These are phyloP conservation scores for Populus pruinosa DNA, from an alignment of 345 rosid genomes.

Conservation along the genomic window DNA sequence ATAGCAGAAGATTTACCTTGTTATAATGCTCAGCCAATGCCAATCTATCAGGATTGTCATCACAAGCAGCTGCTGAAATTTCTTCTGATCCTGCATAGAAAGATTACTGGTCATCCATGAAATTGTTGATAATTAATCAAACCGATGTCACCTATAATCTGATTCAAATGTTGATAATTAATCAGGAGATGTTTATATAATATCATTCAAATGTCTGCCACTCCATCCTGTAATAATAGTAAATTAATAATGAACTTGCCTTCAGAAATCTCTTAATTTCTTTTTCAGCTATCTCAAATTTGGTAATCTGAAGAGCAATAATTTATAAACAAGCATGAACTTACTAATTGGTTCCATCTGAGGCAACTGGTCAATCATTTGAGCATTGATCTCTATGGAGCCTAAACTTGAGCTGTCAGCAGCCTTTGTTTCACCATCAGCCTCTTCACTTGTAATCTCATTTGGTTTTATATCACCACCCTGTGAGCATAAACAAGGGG, in stretches of 20 bases:
- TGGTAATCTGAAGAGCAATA: neutral
- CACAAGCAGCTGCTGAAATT: conserved; percentile 46
- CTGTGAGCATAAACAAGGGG: conserved; percentile 29
- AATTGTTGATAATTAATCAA: neutral
- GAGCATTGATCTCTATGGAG: conserved; percentile 35
- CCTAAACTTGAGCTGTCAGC: conserved; percentile 29
- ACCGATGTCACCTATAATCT: neutral
- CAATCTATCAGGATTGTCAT: conserved; percentile 52
- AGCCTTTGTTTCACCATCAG: conserved; percentile 39
- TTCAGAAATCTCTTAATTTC: neutral
- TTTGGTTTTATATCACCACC: conserved; percentile 34
- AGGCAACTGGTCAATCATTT: conserved; percentile 49
- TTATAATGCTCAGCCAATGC: conserved; percentile 55
- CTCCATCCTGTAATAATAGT: neutral
- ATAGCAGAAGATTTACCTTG: conserved; percentile 35
- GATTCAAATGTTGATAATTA: neutral
- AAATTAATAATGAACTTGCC: neutral
- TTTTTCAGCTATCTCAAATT: neutral
- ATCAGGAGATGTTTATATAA: neutral
- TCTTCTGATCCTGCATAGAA: conserved; percentile 59
- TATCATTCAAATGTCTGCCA: neutral
- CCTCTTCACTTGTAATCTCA: conserved; percentile 46
- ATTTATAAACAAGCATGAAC: conserved; percentile 16
- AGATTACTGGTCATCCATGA: conserved; percentile 9
- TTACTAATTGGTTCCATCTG: conserved; percentile 53